These are phyloP conservation scores for Chamaecyparis obtusa DNA, from an alignment of 75 land plant genomes.

Conservation along the genomic window DNA sequence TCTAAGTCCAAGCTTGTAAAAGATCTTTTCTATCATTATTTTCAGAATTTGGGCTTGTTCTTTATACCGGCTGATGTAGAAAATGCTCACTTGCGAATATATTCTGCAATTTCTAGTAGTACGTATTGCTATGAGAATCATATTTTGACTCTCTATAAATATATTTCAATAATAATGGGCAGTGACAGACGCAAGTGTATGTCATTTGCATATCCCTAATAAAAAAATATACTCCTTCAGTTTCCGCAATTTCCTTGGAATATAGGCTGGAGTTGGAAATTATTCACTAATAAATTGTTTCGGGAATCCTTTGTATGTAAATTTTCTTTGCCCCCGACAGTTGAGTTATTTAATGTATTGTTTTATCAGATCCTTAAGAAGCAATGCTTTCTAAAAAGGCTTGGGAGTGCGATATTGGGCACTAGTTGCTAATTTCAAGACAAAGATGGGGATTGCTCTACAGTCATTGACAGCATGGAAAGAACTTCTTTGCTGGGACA, in stretches of 20 bases:
- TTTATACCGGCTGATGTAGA: neutral
- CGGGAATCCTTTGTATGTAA: neutral
- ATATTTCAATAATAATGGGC: neutral
- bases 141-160: neutral
- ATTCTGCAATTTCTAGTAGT: neutral
- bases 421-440: neutral
- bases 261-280: neutral
- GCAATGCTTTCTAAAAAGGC: neutral
- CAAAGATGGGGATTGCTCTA: slow-evolving; percentile 7
- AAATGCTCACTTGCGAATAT: neutral
- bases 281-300: neutral
- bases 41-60: neutral
- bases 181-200: neutral
- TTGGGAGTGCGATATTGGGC: neutral
- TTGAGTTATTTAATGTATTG: neutral
- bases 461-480: slow-evolving; percentile 8
- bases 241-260: neutral
- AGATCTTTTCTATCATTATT: neutral
- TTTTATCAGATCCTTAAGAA: neutral
- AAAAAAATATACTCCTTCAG: neutral
- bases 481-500: slow-evolving; percentile 12
- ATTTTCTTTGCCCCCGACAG: neutral
- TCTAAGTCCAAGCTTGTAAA: neutral
- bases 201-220: neutral
- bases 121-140: neutral